Conservation (phyloP, 345 rosid genomes). For the Syzygium jambos region DNA sequence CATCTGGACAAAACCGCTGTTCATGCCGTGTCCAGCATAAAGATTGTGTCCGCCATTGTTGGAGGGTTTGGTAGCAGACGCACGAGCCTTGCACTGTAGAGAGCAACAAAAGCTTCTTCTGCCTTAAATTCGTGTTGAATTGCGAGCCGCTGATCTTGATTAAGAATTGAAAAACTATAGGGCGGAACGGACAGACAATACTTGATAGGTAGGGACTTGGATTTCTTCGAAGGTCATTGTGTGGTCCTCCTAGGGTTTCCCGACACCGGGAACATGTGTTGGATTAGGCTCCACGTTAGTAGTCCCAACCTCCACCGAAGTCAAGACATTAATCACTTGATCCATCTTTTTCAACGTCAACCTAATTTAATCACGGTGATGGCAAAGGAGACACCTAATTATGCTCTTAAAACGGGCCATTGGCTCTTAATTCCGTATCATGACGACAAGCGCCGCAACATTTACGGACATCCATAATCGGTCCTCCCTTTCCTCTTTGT, state of each 20-base stretch:
- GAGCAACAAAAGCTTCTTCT: background rate
- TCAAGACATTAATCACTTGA: background rate
- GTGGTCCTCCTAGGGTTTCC: background rate
- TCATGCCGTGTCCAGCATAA: background rate
- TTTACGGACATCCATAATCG: background rate
- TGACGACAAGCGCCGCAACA: background rate
- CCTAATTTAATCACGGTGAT: background rate
- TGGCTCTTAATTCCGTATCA: background rate
- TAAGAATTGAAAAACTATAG: background rate
- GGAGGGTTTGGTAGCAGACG: background rate
- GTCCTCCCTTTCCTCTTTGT: background rate
- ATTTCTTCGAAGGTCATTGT: background rate
- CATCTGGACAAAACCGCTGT: background rate
- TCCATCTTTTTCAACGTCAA: background rate
- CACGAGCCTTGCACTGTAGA: background rate
- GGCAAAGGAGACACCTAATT: background rate
- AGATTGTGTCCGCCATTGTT: background rate
- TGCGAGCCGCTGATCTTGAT: background rate
- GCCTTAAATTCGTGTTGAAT: background rate
- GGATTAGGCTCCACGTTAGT: background rate
- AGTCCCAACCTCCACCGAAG: fast-evolving
- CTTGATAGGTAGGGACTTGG: background rate
- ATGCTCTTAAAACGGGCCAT: background rate
- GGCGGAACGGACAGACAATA: background rate
- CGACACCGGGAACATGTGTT: background rate